phyloP scores from a whole-genome alignment of 768 basidiomycete species.

The Ephemerocybe angulata region DNA sequence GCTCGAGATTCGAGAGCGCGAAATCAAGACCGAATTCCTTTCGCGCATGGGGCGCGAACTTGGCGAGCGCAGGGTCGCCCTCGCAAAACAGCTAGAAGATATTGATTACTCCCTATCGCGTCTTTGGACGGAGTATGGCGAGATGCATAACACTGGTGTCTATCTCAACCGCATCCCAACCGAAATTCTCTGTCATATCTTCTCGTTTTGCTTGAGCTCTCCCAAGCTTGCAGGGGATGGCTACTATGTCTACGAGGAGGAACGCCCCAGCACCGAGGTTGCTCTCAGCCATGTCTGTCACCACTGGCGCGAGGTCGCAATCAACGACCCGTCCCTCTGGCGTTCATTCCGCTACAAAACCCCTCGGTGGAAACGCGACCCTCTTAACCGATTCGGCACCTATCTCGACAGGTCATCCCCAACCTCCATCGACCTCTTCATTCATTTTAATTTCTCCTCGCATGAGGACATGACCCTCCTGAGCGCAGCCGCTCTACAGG shows the following conservation, averaged over 20 bases:
- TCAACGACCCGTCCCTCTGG: constrained; percentile 29
- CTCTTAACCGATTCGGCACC: constrained; percentile 1
- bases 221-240: background rate
- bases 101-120: background rate
- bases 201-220: constrained; percentile 2
- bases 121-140: constrained; percentile 2
- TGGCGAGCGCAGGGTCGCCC: background rate
- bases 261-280: background rate
- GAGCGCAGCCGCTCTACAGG: background rate
- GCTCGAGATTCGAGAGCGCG: constrained; percentile 1
- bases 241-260: constrained; percentile 6
- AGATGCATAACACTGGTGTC: constrained; percentile 2
- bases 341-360: constrained; percentile 7
- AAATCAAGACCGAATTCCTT: constrained; percentile 3
- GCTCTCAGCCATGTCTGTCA: constrained; percentile 25
- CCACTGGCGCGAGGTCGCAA: constrained; percentile 23
- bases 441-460: constrained; percentile 2
- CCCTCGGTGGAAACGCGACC: constrained; percentile 7
- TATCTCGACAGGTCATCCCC: constrained; percentile 3
- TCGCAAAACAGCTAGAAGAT: constrained; percentile 5
- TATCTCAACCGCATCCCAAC: constrained; percentile 9
- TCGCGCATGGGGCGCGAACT: background rate
- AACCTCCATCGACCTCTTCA: constrained; percentile 3
- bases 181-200: constrained; percentile 10
- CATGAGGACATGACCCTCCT: constrained; percentile 8